A percentile compares a stretch with the other conserved stretches of the same genome.
These are phyloP conservation scores for Hibiscus tridactylites DNA, from an alignment of 345 rosid species.

Conservation along the genomic window DNA sequence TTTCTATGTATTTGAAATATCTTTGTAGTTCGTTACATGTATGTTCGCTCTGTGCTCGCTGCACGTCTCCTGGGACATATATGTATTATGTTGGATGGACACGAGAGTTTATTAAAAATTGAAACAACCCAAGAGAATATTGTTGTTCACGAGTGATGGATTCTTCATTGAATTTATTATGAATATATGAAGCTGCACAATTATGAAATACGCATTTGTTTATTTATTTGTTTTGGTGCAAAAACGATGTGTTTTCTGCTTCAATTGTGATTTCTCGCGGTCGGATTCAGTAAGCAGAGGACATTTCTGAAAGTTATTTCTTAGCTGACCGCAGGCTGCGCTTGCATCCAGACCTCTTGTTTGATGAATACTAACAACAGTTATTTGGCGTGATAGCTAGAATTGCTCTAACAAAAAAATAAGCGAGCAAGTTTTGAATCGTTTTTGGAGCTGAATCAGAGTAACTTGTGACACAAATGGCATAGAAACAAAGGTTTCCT, in stretches of 20 bases:
- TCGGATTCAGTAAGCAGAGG: conserved; percentile 43
- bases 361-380: conserved; percentile 67
- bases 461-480: background rate
- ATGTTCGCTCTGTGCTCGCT: too few species aligned
- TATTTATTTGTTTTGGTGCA: too few species aligned
- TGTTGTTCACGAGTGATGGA: background rate
- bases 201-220: too few species aligned
- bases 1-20: background rate
- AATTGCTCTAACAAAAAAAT: background rate
- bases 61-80: too few species aligned
- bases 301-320: conserved; percentile 81
- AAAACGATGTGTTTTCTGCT: too few species aligned
- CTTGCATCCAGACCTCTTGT: conserved; percentile 90
- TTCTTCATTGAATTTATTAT: background rate
- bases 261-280: conserved; percentile 20
- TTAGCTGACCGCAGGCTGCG: conserved; percentile 97
- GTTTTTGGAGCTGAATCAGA: background rate
- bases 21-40: background rate
- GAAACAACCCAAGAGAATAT: background rate
- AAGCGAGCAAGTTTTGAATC: background rate
- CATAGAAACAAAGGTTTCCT: conserved; percentile 9
- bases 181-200: background rate
- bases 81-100: too few species aligned
- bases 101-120: too few species aligned
- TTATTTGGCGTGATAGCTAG: conserved; percentile 39